Evolutionary conservation across 1,284 basidiomycete genomes (phyloP), one percentile per base, ranked within the genome.

Genomic region (Paramarasmius palmivorus): DNA sequence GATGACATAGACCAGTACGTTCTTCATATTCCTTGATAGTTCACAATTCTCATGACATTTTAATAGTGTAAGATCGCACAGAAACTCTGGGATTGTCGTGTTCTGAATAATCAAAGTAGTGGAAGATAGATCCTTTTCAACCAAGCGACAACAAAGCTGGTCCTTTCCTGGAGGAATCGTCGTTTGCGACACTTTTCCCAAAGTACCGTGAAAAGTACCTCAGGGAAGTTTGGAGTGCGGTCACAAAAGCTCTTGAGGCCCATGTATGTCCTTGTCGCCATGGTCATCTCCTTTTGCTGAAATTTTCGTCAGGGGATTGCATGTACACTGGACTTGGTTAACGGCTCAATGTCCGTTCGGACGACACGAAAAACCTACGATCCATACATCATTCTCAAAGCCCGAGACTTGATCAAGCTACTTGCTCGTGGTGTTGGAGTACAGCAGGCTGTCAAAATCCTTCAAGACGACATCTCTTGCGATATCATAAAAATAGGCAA

Each of bases 401-500:
- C 94, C 6, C 83, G 96, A 46, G 96, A 99, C 71, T 79, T 99
- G 77, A 86, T 99, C 66, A 98, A 98, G 70, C 82, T 99, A 1
- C 82, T 99, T 15, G 93, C 95, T 32, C 85, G 96, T 64, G 93
- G 93, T 48, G 96, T 99, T 10, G 84, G 92, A 1, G 67, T 89
- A 19, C 81, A 76, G 3, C 90, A 98, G 71, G 95, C 95, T 0
- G 83, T 92, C 51, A 95, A 95, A 69, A 88, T 98, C 48, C 73
- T 99, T 50, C 90, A 97, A 57, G 96, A 99, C 68, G 83, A 83
- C 48, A 81, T 92, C 29, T 93, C 94, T 2, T 97, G 94, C 69
- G 96, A 99, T 69, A 95, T 99, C 58, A 98, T 99, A 70, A 98
- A 99, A 75, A 97, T 99, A 59, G 95, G 95, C 15, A 95, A 84